Evolutionary conservation across 2,329 filamentous ascomycete genomes (phyloP), one percentile per base, ranked within the genome.

Genomic region (Aspergillus sp.): DNA sequence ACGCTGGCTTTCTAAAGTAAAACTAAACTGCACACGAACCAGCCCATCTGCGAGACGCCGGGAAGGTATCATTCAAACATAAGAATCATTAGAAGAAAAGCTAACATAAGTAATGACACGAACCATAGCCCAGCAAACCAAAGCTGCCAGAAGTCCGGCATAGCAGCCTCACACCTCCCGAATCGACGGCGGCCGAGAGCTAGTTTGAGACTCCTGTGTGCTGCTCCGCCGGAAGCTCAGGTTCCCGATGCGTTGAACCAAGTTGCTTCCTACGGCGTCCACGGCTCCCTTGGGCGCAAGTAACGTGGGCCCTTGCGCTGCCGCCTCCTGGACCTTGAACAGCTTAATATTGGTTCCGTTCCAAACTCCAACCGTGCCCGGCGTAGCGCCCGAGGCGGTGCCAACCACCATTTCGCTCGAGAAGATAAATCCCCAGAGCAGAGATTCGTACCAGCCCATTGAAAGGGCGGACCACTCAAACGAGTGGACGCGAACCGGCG

Each of bases 381-480:
- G 93, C 0, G 89, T 86, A 15, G 75, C 75, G 32, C 77, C 77
- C 19, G 74, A 71, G 32, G 75, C 74, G 5, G 77, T 74, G 4
- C 76, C 77, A 11, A 79, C 78, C 60, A 92, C 87, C 88, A 96
- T 91, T 78, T 99, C 95, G 69, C 88, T 89, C 27, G 90, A 88
- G 74, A 97, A 98, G 56, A 97, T 87, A 68, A 97, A 91, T 15
- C 92, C 89, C 95, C 95, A 99, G 8, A 99, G 82, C 11, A 98
- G 82, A 5, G 91, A 94, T 76, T 97, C 92, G 75, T 98, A 97
- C 95, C 95, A 98, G 52, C 93, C 94, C 54, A 98, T 82, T 0
- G 91, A 90, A 36, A 96, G 81, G 0, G 91, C 88, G 3, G 92
- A 94, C 94, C 94, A 98, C 77, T 96, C 92, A 70, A 98, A 98